Conservation (phyloP, 768 basidiomycete genomes). For the Gymnopilus junonius region DNA sequence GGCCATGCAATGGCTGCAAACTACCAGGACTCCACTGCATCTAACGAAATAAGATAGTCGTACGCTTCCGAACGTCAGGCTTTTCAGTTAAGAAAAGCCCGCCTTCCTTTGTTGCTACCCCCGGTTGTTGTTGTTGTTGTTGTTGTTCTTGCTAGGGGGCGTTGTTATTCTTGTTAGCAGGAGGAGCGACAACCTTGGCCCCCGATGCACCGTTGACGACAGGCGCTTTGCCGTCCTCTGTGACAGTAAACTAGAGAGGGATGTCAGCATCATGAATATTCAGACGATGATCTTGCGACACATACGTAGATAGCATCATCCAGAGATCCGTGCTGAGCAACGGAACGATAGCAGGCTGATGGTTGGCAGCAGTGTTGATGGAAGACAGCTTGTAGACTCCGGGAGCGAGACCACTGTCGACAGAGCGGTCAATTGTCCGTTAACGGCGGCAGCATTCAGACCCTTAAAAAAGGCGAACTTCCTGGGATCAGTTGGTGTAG, state of each 20-base stretch:
- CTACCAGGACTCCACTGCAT: constrained; percentile 11
- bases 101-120: neutral
- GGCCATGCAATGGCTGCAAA: constrained; percentile 15
- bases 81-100: constrained; percentile 13
- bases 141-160: neutral
- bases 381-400: constrained; percentile 64
- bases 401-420: constrained; percentile 58
- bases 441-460: constrained; percentile 47
- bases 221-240: constrained; percentile 23
- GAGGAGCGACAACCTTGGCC: neutral
- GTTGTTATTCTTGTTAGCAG: neutral
- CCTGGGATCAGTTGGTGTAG: constrained; percentile 51
- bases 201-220: neutral
- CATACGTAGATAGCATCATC: constrained; percentile 67
- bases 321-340: constrained; percentile 64
- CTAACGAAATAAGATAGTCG: constrained; percentile 12
- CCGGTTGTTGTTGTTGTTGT: neutral
- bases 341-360: constrained; percentile 62
- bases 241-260: constrained; percentile 26
- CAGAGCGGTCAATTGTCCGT: constrained; percentile 55
- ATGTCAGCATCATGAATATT: neutral
- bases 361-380: constrained; percentile 62
- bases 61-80: constrained; percentile 11
- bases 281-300: constrained; percentile 5
- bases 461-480: constrained; percentile 66